Conservation (phyloP, 2,329 filamentous ascomycete genomes). For the Trichoderma guizhouense region DNA sequence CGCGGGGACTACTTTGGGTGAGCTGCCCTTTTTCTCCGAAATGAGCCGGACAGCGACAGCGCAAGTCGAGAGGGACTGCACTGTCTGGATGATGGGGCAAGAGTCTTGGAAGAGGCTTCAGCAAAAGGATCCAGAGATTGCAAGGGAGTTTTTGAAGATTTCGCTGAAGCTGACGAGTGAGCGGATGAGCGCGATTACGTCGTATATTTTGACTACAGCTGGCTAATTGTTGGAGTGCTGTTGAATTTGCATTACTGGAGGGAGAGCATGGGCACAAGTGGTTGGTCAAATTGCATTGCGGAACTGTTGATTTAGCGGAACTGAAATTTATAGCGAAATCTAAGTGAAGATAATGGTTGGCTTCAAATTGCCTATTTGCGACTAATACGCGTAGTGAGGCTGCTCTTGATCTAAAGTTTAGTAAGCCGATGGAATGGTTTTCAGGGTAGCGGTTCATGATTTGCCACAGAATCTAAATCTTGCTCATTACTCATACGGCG, state of each 20-base stretch:
- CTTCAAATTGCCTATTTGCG: neutral
- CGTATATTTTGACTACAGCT: slow-evolving; percentile 50
- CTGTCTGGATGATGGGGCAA: slow-evolving; percentile 76
- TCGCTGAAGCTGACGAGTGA: slow-evolving; percentile 93
- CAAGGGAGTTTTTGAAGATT: slow-evolving; percentile 77
- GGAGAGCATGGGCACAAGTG: neutral
- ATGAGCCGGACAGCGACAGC: slow-evolving; percentile 85
- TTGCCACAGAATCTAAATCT: neutral
- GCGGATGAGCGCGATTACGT: slow-evolving; percentile 72
- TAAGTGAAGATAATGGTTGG: neutral
- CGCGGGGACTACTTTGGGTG: slow-evolving; percentile 90
- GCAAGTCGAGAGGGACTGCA: slow-evolving; percentile 73
- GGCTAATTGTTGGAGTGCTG: slow-evolving; percentile 29
- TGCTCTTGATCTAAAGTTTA: neutral
- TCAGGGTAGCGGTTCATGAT: neutral
- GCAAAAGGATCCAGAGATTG: slow-evolving; percentile 69
- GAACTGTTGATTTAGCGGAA: slow-evolving; percentile 3
- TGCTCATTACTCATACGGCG: neutral
- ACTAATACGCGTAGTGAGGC: neutral
- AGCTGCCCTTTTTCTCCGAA: slow-evolving; percentile 93
- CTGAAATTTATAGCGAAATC: slow-evolving; percentile 4
- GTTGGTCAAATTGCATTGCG: neutral
- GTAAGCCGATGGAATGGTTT: neutral
- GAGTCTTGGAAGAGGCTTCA: slow-evolving; percentile 72
- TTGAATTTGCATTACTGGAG: neutral